A percentile compares a stretch with the other conserved stretches of the same genome.
Evolutionary conservation across 1,284 basidiomycete species (phyloP).

Genomic region (Sphaerobolus stellatus): DNA sequence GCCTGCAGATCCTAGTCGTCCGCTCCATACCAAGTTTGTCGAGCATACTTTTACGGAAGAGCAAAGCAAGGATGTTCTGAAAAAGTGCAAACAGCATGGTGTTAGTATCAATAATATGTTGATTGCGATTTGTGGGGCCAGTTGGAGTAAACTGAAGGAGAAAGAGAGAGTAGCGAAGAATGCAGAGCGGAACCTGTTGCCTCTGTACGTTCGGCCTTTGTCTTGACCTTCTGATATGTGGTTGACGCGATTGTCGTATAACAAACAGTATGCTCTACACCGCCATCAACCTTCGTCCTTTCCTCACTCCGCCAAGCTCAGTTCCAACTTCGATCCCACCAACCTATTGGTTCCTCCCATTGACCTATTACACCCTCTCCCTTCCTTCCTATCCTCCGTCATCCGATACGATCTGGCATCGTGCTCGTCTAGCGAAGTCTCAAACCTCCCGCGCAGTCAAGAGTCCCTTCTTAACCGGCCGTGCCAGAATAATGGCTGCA

Average conservation of each 20-base stretch:
- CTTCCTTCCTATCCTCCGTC: slow-evolving; percentile 19
- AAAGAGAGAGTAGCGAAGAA: too few relatives aligned
- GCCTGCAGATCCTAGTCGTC: slow-evolving; percentile 10
- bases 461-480: slow-evolving; percentile 28
- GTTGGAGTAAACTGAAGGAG: slow-evolving; percentile 27
- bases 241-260: not conserved
- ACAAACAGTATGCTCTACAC: slow-evolving; percentile 36
- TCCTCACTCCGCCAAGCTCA: slow-evolving; percentile 27
- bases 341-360: slow-evolving; percentile 31
- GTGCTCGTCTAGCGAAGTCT: slow-evolving; percentile 28
- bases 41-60: slow-evolving; percentile 21
- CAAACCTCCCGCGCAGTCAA: slow-evolving; percentile 35
- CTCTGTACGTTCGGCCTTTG: slow-evolving; percentile 23
- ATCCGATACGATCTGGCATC: slow-evolving; percentile 30
- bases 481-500: slow-evolving; percentile 28
- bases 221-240: slow-evolving; percentile 2
- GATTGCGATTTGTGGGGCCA: slow-evolving; percentile 37
- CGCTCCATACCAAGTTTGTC: slow-evolving; percentile 23
- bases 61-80: slow-evolving; percentile 21
- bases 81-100: slow-evolving; percentile 30
- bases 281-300: slow-evolving; percentile 35
- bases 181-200: slow-evolving; percentile 5
- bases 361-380: slow-evolving; percentile 38
- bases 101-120: slow-evolving; percentile 38
- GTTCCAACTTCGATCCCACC: slow-evolving; percentile 8